Evolutionary conservation across 176 grass and related monocot genomes (phyloP).

Genomic region (Aegilops bicornis): DNA sequence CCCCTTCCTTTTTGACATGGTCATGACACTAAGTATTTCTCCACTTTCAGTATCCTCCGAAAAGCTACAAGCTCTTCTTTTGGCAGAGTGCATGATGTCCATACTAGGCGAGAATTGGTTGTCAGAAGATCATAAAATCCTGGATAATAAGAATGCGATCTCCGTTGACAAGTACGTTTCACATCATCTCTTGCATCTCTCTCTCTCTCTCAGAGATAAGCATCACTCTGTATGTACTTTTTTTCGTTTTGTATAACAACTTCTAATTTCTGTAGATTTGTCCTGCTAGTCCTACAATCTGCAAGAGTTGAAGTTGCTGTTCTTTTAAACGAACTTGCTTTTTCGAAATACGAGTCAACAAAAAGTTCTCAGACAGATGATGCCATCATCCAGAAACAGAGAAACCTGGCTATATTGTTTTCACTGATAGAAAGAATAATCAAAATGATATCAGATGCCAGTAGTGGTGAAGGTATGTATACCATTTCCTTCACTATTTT

Average conservation of each 20-base stretch:
- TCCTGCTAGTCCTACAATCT: conserved; percentile 81
- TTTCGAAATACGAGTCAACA: conserved; percentile 77
- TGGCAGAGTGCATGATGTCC: conserved; percentile 89
- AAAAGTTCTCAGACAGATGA: conserved; percentile 58
- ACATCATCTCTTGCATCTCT: too few relatives aligned
- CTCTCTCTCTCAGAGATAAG: not conserved
- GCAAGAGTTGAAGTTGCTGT: conserved; percentile 90
- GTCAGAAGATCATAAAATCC: conserved; percentile 51
- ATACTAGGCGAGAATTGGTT: conserved; percentile 89
- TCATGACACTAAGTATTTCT: conserved; percentile 8
- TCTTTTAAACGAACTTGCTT: conserved; percentile 87
- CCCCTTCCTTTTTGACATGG: not conserved
- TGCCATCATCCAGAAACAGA: conserved; percentile 62
- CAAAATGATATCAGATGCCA: conserved; percentile 75
- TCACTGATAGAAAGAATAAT: conserved; percentile 93
- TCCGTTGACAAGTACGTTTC: conserved; percentile 76
- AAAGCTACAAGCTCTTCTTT: conserved; percentile 90
- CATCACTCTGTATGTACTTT: not conserved
- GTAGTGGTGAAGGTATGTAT: conserved; percentile 60
- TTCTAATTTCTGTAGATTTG: conserved; percentile 64
- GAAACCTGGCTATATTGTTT: conserved; percentile 78
- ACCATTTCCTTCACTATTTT: conserved; percentile 7
- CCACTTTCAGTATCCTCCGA: conserved; percentile 72
- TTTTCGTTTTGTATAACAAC: conserved; percentile 14
- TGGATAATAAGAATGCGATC: conserved; percentile 43